Base-by-base conservation (phyloP, 148 eudicot genomes). In the Silene conica region DNA sequence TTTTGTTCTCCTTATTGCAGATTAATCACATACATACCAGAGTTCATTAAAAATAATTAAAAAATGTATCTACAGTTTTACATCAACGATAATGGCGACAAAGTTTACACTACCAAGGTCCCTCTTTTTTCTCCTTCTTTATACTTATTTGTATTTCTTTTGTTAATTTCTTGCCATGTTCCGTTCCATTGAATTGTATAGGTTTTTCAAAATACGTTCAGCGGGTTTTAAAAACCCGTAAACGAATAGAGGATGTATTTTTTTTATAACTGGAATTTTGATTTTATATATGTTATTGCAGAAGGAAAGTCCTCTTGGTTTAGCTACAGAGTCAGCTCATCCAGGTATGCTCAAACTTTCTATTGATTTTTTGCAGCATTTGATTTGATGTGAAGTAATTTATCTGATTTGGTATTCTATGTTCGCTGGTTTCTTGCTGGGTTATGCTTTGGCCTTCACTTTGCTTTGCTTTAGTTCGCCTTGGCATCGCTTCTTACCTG, bases 61-160 rank as follows among this genome's bases (percentile, higher is more conserved):
- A 22, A 84, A 45, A 93, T 93, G 98, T 94, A 94, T 94, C 88
- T 94, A 26, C 98, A 94, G 74, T 94, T 73, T 71, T 94, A 94
- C 83, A 91, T 91, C 77, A 94, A 94, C 61, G 98, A 94, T 3
- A 89, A 94, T 61, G 98, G 98, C 65, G 92, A 88, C 76, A 94
- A 94, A 80, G 98, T 94, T 80, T 94, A 94, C 89, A 94, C 98
- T 69, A 94, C 98, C 25, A 94, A 91, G 96, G 98, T 94, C 20
- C 34, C 54, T 1, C 10, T 19, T 61, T 58, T 63, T 2, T 6
- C 16, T 12, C 7, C 70, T 70, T 28, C 15, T 15, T 22, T 25
- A 14, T 0, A 16, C n/a, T 18, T 31, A 68, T 68, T 20, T 7
- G 0, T 54, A 19, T 38, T 21, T n/a, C 14, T 28, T 2, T 15